Evolutionary conservation across 2,329 filamentous ascomycete species (phyloP).

Genomic region (Plectosphaerella sp.): DNA sequence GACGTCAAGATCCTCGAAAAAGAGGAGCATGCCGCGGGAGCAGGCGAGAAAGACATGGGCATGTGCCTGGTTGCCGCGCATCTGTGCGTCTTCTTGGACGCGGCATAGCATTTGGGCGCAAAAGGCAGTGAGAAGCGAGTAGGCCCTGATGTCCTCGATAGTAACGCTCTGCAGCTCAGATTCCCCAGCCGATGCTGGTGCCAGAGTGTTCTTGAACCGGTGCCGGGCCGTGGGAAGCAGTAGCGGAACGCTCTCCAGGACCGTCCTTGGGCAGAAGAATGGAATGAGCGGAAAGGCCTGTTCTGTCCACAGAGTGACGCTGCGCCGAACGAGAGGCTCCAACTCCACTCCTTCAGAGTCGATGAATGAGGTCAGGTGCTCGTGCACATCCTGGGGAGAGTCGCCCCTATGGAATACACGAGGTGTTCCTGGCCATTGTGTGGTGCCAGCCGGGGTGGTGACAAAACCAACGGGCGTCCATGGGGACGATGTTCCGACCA

Average conservation of each 20-base stretch:
- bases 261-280: neutral
- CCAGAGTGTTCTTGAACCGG: neutral
- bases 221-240: neutral
- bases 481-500: neutral
- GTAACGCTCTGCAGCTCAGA: neutral
- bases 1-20: constrained; percentile 36
- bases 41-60: constrained; percentile 29
- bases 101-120: constrained; percentile 36
- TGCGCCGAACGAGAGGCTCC: neutral
- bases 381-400: neutral
- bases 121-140: constrained; percentile 36
- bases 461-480: neutral
- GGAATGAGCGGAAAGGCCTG: neutral
- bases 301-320: neutral
- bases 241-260: neutral
- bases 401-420: neutral
- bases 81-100: constrained; percentile 27
- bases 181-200: neutral
- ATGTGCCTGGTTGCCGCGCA: constrained; percentile 16
- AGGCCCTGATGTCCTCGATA: constrained; percentile 15
- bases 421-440: neutral
- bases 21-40: constrained; percentile 31
- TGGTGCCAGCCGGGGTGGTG: neutral
- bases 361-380: neutral
- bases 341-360: neutral